Percentiles rank a stretch among this genome's conserved stretches.
phyloP scores from a whole-genome alignment of 1,284 basidiomycete species.

The Ceratobasidium sp. region DNA sequence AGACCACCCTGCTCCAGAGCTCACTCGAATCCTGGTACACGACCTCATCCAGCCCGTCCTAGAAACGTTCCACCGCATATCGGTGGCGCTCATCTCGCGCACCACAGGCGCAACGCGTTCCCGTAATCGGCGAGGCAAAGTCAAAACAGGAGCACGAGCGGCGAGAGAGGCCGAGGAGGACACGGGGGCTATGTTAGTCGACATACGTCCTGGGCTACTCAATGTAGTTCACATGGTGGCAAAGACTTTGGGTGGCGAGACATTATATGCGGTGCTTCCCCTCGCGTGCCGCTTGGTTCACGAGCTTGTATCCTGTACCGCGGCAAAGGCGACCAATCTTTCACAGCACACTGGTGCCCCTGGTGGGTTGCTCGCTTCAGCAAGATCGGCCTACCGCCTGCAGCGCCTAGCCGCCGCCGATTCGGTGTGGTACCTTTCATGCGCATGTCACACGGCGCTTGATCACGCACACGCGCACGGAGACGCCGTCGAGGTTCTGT shows the following conservation, averaged over 20 bases:
- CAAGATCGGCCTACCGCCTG: background rate
- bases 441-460: slow-evolving; percentile 26
- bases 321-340: background rate
- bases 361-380: background rate
- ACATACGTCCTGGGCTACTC: slow-evolving; percentile 18
- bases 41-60: slow-evolving; percentile 18
- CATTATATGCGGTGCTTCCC: slow-evolving; percentile 28
- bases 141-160: slow-evolving; percentile 28
- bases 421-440: slow-evolving; percentile 33
- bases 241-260: background rate
- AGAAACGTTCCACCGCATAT: background rate
- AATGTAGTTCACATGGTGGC: slow-evolving; percentile 13
- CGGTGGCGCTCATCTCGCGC: slow-evolving; percentile 7
- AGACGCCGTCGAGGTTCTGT: background rate
- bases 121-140: slow-evolving; percentile 19
- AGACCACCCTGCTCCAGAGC: background rate
- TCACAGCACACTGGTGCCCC: slow-evolving; percentile 2
- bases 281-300: slow-evolving; percentile 9
- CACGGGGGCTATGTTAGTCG: background rate
- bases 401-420: slow-evolving; percentile 2
- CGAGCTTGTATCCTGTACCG: background rate
- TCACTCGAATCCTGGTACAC: slow-evolving; percentile 12
- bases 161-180: background rate
- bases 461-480: background rate
- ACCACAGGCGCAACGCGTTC: slow-evolving; percentile 1